Base-by-base conservation (phyloP, 2,329 filamentous ascomycete species). In the Ophiostoma angusticollis region DNA sequence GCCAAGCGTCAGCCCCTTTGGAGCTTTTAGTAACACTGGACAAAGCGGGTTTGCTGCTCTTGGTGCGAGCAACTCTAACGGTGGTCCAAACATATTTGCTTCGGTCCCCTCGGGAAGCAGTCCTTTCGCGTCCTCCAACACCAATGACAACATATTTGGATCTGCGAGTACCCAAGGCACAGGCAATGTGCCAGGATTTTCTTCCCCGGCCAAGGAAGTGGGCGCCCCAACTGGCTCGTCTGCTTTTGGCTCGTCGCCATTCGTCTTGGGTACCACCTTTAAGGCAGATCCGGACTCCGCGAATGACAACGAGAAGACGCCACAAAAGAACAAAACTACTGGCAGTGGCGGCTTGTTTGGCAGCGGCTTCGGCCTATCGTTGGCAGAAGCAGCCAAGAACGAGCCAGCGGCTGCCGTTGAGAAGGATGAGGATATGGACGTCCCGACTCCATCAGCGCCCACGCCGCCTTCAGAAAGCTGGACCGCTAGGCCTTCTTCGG, bases 251-350 rank as follows among this genome's bases (percentile, higher is more conserved):
- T 65, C 65, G n/a, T 58, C 62, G 13, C 68, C 72, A 0, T 84
- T 84, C 59, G 79, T 80, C 48, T 62, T 84, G 13, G 69, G 70
- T 28, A 78, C 74, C 22, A 77, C 72, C 2, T 85, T 84, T 59
- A 74, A 77, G 50, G 65, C 68, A 8, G 78, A 83, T 47, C 67
- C 71, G 6, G 65, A 67, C 31, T 65, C 71, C 1, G 75, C 74
- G 42, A 69, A 80, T 18, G 73, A 79, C 41, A 58, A 67, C 25
- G 64, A 69, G 8, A 71, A 70, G 45, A 60, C 68, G 13, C 16
- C 42, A 8, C 17, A 40, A 8, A 53, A 58, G 17, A 54, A 56
- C 17, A 55, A 56, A n/a, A 49, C 54, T 18, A n/a, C 14, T 14
- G 30, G 40, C 21, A 31, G 42, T 9, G 22, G 29, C 29, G 14